Evolutionary conservation across 345 rosid species (phyloP), one percentile per base, ranked within the genome.

Genomic region (Syzygium aqueum): DNA sequence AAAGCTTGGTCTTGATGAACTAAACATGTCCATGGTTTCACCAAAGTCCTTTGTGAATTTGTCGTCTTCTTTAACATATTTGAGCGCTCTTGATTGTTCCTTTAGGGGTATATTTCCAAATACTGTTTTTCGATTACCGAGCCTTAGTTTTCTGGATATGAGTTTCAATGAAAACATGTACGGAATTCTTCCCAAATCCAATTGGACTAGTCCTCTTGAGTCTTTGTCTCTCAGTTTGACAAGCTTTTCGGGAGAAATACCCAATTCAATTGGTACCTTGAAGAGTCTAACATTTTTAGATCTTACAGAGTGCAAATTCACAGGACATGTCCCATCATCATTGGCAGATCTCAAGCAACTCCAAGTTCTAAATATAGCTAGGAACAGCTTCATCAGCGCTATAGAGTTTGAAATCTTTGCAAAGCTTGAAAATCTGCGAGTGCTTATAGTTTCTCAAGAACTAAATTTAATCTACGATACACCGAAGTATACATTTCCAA

Each of bases 131-230:
- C 67, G 2, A 59, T 59, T 59, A 0, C 33, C 4, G 2, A 12
- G 16, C 67, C 67, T 59, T 2, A 12, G 17, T 3, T 5, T 0
- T 27, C 30, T 59, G 2, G 0, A 59, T 59, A 2, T 59, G 5
- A 0, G 2, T 11, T 0, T 0, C 0, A 27, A 59, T 59, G 0
- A 7, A 5, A 1, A 23, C 0, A 5, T 59, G 67, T 59, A 4
- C 1, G 17, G 30, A 17, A 59, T 3, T 59, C 30, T 59, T 12
- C 54, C 54, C 1, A 53, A 30, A 11, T 83, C 37, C 22, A 83
- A n/a, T 49, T 84, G 85, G 85, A 84, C 40, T 10, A n/a, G 85
- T 53, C 52, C 33, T 51, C 85, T 84, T 25, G 23, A 28, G 21
- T 50, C 5, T 0, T 23, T 84, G 37, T 84, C 40, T 43, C 85